Evolutionary conservation across 768 basidiomycete genomes (phyloP), one percentile per base, ranked within the genome.

Genomic region (Boletus sp.): DNA sequence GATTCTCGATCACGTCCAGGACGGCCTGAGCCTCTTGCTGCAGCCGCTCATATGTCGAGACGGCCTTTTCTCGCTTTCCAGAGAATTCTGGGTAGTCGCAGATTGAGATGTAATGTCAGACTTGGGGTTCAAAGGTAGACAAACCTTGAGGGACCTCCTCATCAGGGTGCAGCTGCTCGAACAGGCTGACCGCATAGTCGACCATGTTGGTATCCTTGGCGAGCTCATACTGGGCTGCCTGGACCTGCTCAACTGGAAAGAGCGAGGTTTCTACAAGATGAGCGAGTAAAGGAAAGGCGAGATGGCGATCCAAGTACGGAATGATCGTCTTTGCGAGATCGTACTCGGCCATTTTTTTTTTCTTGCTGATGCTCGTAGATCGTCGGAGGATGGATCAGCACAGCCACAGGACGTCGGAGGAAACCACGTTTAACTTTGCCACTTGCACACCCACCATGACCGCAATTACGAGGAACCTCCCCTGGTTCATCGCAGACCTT

Each of bases 161-260:
- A 46, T 85, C 85, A 0, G 90, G 87, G 60, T 93, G 75, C 47
- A 93, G 73, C 74, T 91, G 84, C 63, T 87, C 75, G 64, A 92
- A 93, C 63, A 98, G 74, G 59, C 79, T 81, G 55, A 87, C 82
- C 25, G 91, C 87, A 65, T 96, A 99, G 72, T 96, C 95, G 54
- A 96, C 87, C 95, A 98, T 98, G 72, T 99, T 98, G 43, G 97
- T 99, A 57, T 87, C 91, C 69, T 93, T 96, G 51, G 93, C 91
- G 50, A 98, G 86, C 66, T 98, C 94, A 88, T 97, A 96, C 75
- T 98, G 96, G 35, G 97, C 96, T 38, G 84, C 76, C 54, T 85
- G 84, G 53, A 98, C 82, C 62, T 98, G 84, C 39, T 89, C 80
- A 21, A 80, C 77, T 1, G 91, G 80, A 71, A 94, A 98, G 38